Evolutionary conservation across 306 rosid species (phyloP).

Genomic region (Macrotyloma uniflorum): DNA sequence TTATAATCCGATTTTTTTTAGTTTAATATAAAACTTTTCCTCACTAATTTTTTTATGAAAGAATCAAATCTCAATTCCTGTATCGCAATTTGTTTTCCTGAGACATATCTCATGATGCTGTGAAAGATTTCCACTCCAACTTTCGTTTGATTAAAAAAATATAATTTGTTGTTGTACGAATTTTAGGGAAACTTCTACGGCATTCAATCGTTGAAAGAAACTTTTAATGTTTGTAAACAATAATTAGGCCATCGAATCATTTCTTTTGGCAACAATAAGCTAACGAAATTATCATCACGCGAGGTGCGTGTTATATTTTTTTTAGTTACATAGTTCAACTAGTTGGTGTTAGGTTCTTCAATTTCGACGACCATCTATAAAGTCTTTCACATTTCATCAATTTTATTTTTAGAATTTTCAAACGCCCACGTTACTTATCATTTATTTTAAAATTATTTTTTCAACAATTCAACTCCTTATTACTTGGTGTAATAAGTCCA

Average conservation of each 20-base stretch:
- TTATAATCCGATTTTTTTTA: too few species aligned
- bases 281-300: not conserved
- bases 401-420: too few species aligned
- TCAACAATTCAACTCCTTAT: too few species aligned
- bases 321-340: not conserved
- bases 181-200: not conserved
- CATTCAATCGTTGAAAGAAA: not conserved
- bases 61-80: too few species aligned
- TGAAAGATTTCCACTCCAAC: conserved; percentile 4
- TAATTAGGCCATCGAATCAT: not conserved
- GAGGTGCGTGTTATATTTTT: not conserved
- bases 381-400: not conserved
- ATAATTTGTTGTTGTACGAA: not conserved
- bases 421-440: not conserved
- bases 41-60: too few species aligned
- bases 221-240: not conserved
- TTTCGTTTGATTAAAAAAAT: not conserved
- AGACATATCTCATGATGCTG: not conserved
- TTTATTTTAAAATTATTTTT: too few species aligned
- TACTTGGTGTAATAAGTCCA: too few species aligned
- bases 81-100: too few species aligned
- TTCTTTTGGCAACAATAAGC: not conserved
- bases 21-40: too few species aligned
- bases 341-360: not conserved
- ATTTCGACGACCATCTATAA: not conserved